These are phyloP conservation scores for Alternaria incomplexa DNA, from an alignment of 2,329 filamentous ascomycete genomes.

Conservation along the genomic window DNA sequence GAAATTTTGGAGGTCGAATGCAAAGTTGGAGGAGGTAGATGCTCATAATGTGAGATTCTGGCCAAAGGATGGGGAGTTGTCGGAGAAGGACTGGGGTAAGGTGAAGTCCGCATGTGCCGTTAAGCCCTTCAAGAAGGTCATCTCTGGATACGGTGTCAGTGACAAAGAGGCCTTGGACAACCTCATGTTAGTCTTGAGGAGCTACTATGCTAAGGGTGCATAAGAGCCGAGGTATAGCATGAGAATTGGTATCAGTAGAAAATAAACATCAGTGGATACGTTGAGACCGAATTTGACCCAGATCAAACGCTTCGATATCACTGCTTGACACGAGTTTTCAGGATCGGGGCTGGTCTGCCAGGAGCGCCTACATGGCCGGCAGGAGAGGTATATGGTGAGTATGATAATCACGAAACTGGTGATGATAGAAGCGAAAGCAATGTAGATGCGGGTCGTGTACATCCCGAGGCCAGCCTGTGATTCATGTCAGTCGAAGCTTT, in stretches of 20 bases:
- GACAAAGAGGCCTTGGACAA: no score
- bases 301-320: constrained; percentile 12
- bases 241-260: constrained; percentile 64
- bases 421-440: background rate
- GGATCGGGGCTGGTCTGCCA: constrained; percentile 68
- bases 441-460: background rate
- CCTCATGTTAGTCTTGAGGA: no score
- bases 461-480: background rate
- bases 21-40: no score
- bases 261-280: constrained; percentile 55
- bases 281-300: background rate
- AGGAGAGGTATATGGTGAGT: background rate
- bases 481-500: background rate
- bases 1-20: no score
- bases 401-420: background rate
- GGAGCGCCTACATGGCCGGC: constrained; percentile 58
- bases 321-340: constrained; percentile 42
- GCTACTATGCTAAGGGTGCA: no score
- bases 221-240: no score
- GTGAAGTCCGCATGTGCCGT: no score
- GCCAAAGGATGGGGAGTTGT: no score
- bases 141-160: no score
- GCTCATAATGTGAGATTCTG: no score
- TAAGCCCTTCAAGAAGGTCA: no score
- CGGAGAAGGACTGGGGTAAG: no score